Evolutionary conservation across 1,284 basidiomycete genomes (phyloP).

Genomic region (Irpex sp.): DNA sequence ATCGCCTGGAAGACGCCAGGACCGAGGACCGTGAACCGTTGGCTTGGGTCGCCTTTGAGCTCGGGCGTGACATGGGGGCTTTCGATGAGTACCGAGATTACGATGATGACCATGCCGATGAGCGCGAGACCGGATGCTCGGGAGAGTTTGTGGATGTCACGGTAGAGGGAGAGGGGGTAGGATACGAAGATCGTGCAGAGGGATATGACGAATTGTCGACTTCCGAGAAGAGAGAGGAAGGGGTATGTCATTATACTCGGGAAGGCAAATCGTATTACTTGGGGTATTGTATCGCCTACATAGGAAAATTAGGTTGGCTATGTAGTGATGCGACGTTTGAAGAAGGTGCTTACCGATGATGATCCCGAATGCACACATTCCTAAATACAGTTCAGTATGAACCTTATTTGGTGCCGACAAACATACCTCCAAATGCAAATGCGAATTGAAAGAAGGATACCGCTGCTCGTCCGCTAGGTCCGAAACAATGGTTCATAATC

Average conservation of each 20-base stretch:
- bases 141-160: slow-evolving; percentile 96
- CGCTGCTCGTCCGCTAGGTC: slow-evolving; percentile 81
- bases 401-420: not conserved
- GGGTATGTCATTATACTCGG: slow-evolving; percentile 71
- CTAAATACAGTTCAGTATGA: slow-evolving; percentile 32
- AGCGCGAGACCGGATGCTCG: slow-evolving; percentile 89
- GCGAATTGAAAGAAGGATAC: slow-evolving; percentile 98
- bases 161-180: slow-evolving; percentile 93
- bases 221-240: slow-evolving; percentile 73
- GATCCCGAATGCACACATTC: slow-evolving; percentile 96
- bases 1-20: slow-evolving; percentile 88
- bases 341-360: slow-evolving; percentile 59
- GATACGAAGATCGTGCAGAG: slow-evolving; percentile 86
- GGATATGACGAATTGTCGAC: slow-evolving; percentile 86
- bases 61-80: slow-evolving; percentile 79
- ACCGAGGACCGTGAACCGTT: slow-evolving; percentile 70
- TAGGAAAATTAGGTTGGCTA: not conserved
- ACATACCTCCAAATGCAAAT: slow-evolving; percentile 89
- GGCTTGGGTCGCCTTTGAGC: slow-evolving; percentile 73
- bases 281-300: slow-evolving; percentile 90
- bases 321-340: not conserved
- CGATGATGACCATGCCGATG: slow-evolving; percentile 93
- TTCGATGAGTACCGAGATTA: slow-evolving; percentile 82
- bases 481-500: slow-evolving; percentile 96
- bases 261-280: slow-evolving; percentile 87